Conservation (phyloP, 305 asterid genomes). For the Fraxinus baroniana region DNA sequence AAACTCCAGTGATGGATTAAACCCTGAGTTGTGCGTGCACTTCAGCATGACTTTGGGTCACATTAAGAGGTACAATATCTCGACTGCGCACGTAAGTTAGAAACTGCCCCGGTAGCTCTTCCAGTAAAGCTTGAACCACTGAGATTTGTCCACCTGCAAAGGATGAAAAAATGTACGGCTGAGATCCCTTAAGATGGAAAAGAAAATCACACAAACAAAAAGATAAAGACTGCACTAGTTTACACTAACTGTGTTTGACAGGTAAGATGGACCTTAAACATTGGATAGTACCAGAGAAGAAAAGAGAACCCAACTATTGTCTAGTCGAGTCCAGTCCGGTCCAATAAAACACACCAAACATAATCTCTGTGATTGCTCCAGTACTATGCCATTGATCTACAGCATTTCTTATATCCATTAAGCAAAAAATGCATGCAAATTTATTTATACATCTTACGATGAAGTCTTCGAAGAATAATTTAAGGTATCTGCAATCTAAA, state of each 20-base stretch:
- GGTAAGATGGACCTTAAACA: background rate
- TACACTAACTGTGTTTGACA: background rate
- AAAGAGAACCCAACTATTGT: background rate
- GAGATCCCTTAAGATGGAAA: background rate
- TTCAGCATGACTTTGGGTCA: constrained; percentile 20
- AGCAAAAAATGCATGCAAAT: background rate
- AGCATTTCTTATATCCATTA: background rate
- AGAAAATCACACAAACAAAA: background rate
- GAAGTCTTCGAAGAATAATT: background rate
- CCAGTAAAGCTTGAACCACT: constrained; percentile 70
- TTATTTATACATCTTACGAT: background rate
- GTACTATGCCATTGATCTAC: background rate
- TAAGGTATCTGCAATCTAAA: background rate
- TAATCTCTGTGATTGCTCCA: background rate
- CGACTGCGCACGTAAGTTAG: constrained; percentile 60
- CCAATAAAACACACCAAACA: background rate
- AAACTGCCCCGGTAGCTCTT: constrained; percentile 78
- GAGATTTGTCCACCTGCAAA: constrained; percentile 58
- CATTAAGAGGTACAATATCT: constrained; percentile 59
- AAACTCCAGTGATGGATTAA: background rate
- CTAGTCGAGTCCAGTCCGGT: background rate
- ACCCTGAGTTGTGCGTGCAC: background rate
- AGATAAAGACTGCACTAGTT: background rate
- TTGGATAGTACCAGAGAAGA: background rate
- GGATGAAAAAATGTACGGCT: background rate